These are phyloP conservation scores for Calonectria naviculata DNA, from an alignment of 2,329 filamentous ascomycete genomes.

Conservation along the genomic window DNA sequence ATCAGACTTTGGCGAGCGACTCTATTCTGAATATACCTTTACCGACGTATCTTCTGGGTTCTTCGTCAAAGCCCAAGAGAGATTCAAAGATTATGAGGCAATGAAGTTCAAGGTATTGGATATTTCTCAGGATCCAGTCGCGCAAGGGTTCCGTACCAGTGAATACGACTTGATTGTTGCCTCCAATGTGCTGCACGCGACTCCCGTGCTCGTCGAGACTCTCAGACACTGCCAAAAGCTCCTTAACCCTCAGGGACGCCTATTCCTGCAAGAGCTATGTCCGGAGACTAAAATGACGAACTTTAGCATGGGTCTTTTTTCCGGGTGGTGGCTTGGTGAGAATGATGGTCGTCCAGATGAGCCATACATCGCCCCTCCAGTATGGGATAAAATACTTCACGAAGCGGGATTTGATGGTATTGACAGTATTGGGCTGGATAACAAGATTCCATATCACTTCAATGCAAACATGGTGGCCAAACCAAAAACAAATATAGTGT, in stretches of 20 bases:
- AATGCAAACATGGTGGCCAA: too few species aligned
- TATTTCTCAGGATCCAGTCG: slow-evolving; percentile 40
- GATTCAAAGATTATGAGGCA: too few species aligned
- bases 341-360: slow-evolving; percentile 37
- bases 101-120: slow-evolving; percentile 45
- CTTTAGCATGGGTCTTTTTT: too few species aligned
- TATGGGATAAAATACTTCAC: slow-evolving; percentile 43
- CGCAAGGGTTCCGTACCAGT: slow-evolving; percentile 40
- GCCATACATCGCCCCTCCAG: slow-evolving; percentile 36
- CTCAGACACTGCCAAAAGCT: background rate
- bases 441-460: too few species aligned
- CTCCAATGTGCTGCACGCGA: slow-evolving; percentile 44
- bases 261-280: background rate
- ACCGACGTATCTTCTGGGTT: slow-evolving; percentile 46
- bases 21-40: slow-evolving; percentile 36
- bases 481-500: too few species aligned
- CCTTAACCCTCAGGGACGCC: background rate
- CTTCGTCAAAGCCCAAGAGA: slow-evolving; percentile 38
- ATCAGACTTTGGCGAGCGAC: background rate
- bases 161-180: slow-evolving; percentile 45
- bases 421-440: too few species aligned
- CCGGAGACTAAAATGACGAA: too few species aligned
- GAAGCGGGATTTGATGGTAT: too few species aligned
- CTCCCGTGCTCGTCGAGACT: slow-evolving; percentile 1
- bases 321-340: slow-evolving; percentile 50